These are phyloP conservation scores for Pseudocercospora cruenta DNA, from an alignment of 2,329 filamentous ascomycete genomes.

Conservation along the genomic window DNA sequence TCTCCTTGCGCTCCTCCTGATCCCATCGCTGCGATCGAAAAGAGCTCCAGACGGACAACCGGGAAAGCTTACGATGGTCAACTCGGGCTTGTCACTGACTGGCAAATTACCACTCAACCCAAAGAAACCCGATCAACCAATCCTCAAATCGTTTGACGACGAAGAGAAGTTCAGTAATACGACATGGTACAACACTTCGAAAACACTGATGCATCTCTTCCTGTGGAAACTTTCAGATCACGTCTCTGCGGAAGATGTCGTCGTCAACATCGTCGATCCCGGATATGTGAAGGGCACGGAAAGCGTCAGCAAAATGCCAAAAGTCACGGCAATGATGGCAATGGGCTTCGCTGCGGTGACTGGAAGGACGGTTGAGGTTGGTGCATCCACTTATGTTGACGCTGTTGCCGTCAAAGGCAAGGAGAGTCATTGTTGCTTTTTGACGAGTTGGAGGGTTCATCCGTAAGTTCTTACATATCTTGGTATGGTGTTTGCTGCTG, in stretches of 20 bases:
- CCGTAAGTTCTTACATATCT: slow-evolving; percentile 3
- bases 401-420: slow-evolving; percentile 16
- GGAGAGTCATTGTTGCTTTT: slow-evolving; percentile 19
- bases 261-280: slow-evolving; percentile 20
- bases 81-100: slow-evolving; percentile 8
- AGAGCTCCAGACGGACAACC: neutral
- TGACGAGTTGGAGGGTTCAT: slow-evolving; percentile 15
- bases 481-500: neutral
- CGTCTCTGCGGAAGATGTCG: slow-evolving; percentile 11
- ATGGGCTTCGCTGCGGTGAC: slow-evolving; percentile 12
- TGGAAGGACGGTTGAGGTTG: slow-evolving; percentile 10
- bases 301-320: slow-evolving; percentile 9
- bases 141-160: slow-evolving; percentile 18
- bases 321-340: neutral
- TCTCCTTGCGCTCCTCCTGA: slow-evolving; percentile 56
- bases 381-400: slow-evolving; percentile 20
- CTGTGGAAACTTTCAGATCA: slow-evolving; percentile 13
- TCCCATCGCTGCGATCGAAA: slow-evolving; percentile 40
- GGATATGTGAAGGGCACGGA: slow-evolving; percentile 19
- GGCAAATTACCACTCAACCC: neutral
- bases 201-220: slow-evolving; percentile 14
- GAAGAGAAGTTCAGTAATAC: neutral
- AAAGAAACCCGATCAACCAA: neutral
- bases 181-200: slow-evolving; percentile 18
- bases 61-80: slow-evolving; percentile 16